These are phyloP conservation scores for Macrolepiota dolichaula DNA, from an alignment of 768 basidiomycete genomes.

Conservation along the genomic window DNA sequence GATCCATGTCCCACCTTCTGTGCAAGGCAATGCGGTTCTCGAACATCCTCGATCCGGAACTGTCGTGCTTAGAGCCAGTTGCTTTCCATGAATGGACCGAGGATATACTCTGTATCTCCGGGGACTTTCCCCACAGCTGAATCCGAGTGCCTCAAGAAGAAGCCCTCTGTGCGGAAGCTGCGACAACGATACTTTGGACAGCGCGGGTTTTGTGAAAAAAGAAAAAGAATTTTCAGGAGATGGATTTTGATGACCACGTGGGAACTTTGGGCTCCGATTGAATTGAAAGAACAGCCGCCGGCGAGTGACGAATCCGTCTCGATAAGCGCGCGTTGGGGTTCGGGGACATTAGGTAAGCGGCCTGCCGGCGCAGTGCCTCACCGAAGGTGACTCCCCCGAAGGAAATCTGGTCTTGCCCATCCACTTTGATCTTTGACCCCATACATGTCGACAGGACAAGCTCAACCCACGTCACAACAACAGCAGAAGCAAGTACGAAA, in stretches of 20 bases:
- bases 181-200: conserved; percentile 83
- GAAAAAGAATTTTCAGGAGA: conserved; percentile 19
- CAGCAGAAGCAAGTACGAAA: conserved; percentile 29
- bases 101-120: conserved; percentile 77
- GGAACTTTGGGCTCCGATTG: conserved; percentile 23
- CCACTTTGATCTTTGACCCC: conserved; percentile 7
- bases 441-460: conserved; percentile 17
- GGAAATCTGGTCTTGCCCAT: conserved; percentile 1
- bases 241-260: conserved; percentile 11
- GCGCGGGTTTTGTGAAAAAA: conserved; percentile 30
- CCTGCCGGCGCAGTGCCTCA: conserved; percentile 4
- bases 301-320: neutral
- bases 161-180: conserved; percentile 74
- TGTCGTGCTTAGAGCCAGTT: conserved; percentile 70
- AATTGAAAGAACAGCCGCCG: conserved; percentile 2
- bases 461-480: conserved; percentile 27
- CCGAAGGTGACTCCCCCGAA: conserved; percentile 11
- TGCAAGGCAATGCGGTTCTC: conserved; percentile 38
- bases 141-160: conserved; percentile 32
- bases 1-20: conserved; percentile 15
- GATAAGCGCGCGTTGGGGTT: neutral
- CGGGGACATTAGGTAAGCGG: conserved; percentile 1
- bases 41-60: conserved; percentile 49
- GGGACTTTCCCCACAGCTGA: conserved; percentile 92
- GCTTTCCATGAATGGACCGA: conserved; percentile 63